Percentiles rank a stretch among this genome's conserved stretches.
phyloP scores from a whole-genome alignment of 192 early-diverging fungal genomes.

The Spinellus fusiger region DNA sequence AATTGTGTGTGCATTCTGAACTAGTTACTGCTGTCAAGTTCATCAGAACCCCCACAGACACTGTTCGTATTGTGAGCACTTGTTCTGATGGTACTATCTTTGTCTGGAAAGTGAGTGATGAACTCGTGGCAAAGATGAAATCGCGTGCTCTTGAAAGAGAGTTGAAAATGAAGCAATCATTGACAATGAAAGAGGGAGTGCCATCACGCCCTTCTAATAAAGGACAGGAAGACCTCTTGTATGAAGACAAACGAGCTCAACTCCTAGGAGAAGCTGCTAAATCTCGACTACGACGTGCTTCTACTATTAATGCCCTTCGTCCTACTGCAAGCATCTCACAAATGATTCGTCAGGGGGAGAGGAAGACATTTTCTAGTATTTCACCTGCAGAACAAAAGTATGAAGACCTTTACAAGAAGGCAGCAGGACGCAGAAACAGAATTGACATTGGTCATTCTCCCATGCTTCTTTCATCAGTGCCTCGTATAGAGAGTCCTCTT shows the following conservation, averaged over 20 bases:
- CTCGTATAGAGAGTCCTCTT: not conserved
- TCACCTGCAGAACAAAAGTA: slow-evolving; percentile 32
- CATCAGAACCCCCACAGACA: slow-evolving; percentile 6
- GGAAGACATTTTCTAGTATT: slow-evolving; percentile 27
- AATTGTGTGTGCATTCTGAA: slow-evolving; percentile 64
- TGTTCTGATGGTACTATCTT: slow-evolving; percentile 71
- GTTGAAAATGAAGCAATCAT: slow-evolving; percentile 8
- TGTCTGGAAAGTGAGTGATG: slow-evolving; percentile 60
- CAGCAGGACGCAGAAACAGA: not conserved
- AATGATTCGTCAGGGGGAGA: slow-evolving; percentile 25
- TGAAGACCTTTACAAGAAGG: slow-evolving; percentile 32
- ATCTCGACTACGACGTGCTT: slow-evolving; percentile 10
- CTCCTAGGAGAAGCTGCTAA: not conserved
- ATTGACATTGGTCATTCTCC: not conserved
- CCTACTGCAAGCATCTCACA: slow-evolving; percentile 20
- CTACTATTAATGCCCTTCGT: not conserved
- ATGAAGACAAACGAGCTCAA: not conserved
- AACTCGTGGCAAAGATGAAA: slow-evolving; percentile 30
- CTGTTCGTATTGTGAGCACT: slow-evolving; percentile 54
- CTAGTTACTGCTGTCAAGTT: slow-evolving; percentile 68
- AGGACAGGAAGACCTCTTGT: not conserved
- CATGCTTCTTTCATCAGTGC: no score
- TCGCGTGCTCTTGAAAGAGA: slow-evolving; percentile 16
- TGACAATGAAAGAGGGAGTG: not conserved
- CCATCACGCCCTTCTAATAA: not conserved